A percentile compares a stretch with the other conserved stretches of the same genome.
Evolutionary conservation across 768 basidiomycete genomes (phyloP).

Genomic region (Tulasnella sp.): DNA sequence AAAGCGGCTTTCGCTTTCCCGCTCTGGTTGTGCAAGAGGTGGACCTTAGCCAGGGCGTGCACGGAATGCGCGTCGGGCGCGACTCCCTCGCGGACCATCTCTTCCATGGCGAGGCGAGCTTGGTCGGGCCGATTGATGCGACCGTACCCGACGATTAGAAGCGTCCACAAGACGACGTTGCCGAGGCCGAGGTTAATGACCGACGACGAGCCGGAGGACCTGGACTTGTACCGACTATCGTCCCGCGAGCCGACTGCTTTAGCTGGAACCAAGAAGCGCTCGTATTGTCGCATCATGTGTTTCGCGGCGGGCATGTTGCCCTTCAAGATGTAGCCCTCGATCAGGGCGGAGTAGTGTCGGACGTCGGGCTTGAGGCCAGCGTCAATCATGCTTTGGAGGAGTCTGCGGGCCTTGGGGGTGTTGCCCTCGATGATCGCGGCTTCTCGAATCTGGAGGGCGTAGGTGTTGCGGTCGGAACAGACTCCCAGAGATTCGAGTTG

Average conservation of each 20-base stretch:
- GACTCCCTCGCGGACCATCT: constrained; percentile 51
- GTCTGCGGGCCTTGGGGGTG: constrained; percentile 36
- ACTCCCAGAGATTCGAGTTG: not conserved
- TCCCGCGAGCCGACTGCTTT: not conserved
- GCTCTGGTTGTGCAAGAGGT: constrained; percentile 45
- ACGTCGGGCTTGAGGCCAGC: constrained; percentile 60
- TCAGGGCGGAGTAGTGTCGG: constrained; percentile 62
- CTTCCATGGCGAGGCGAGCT: constrained; percentile 44
- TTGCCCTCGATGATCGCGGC: constrained; percentile 45
- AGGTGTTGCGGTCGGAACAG: constrained; percentile 34
- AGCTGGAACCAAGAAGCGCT: constrained; percentile 37
- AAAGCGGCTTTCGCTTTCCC: constrained; percentile 42
- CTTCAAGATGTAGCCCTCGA: constrained; percentile 54
- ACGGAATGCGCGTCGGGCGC: constrained; percentile 60
- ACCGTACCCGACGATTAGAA: constrained; percentile 60
- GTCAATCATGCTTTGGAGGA: constrained; percentile 45
- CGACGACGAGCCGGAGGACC: not conserved
- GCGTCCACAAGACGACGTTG: constrained; percentile 49
- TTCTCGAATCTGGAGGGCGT: constrained; percentile 51
- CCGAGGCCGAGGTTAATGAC: not conserved
- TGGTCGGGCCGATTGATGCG: constrained; percentile 42
- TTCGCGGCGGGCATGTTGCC: constrained; percentile 52
- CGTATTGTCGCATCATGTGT: constrained; percentile 37
- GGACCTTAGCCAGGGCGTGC: constrained; percentile 59
- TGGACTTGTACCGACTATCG: not conserved